phyloP scores from a whole-genome alignment of 306 rosid species.

The Vigna nakashimae region DNA sequence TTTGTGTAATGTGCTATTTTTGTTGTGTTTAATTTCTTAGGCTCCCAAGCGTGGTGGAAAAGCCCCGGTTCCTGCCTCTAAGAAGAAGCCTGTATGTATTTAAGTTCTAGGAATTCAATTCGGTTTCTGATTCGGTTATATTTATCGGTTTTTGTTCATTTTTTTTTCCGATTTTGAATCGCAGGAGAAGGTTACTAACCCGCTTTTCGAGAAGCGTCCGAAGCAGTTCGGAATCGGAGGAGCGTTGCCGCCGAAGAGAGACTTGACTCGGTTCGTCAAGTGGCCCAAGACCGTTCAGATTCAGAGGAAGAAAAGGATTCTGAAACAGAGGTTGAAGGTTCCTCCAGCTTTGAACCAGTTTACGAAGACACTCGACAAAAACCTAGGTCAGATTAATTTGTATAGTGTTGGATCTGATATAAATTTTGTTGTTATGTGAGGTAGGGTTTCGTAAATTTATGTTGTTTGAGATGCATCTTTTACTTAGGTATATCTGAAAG shows the following conservation, averaged over 20 bases:
- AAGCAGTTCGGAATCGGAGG: slow-evolving; percentile 88
- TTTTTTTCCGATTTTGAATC: not conserved
- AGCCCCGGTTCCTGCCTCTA: slow-evolving; percentile 49
- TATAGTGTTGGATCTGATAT: not conserved
- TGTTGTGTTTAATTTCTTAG: slow-evolving; percentile 20
- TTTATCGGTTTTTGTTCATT: too few relatives aligned
- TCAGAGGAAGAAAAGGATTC: slow-evolving; percentile 73
- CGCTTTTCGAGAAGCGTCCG: slow-evolving; percentile 70
- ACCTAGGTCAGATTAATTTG: slow-evolving; percentile 51
- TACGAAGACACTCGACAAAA: slow-evolving; percentile 83
- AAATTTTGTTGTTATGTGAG: not conserved
- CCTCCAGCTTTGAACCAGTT: slow-evolving; percentile 83
- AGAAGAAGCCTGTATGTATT: slow-evolving; percentile 58
- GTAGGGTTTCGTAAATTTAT: not conserved
- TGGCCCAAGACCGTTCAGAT: slow-evolving; percentile 70
- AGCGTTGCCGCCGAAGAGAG: slow-evolving; percentile 81
- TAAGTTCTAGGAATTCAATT: not conserved
- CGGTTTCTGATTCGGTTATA: not conserved
- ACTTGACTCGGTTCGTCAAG: slow-evolving; percentile 67
- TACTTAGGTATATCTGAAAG: not conserved
- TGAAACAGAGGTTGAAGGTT: slow-evolving; percentile 77
- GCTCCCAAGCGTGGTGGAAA: slow-evolving; percentile 66
- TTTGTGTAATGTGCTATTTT: not conserved
- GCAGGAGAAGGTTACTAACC: slow-evolving; percentile 72
- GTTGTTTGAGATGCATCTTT: not conserved